Percentiles rank a stretch among this genome's conserved stretches.
Conservation (phyloP, 768 basidiomycete genomes). For the Amanita exitialis region DNA sequence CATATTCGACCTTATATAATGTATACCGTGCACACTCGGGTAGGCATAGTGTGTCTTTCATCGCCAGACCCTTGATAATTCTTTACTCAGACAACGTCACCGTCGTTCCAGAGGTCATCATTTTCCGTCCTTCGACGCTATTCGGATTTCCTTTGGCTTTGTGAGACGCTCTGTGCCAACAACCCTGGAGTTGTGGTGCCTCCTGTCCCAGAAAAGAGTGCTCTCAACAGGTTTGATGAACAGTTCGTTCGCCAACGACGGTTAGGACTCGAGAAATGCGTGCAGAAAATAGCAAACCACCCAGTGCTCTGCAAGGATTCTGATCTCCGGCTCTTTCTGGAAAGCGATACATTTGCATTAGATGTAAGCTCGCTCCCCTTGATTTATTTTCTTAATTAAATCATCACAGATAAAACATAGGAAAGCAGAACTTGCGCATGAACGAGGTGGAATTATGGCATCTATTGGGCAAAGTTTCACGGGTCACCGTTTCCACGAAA, state of each 20-base stretch:
- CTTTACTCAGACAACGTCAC: slow-evolving; percentile 64
- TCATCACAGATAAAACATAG: slow-evolving; percentile 72
- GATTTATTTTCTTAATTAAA: neutral
- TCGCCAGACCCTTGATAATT: neutral
- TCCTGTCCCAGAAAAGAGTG: slow-evolving; percentile 91
- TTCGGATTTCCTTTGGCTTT: slow-evolving; percentile 96
- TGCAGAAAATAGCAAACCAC: slow-evolving; percentile 90
- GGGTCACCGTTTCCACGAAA: slow-evolving; percentile 80
- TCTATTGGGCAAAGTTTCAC: slow-evolving; percentile 70
- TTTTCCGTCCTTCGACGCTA: slow-evolving; percentile 97
- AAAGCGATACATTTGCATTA: slow-evolving; percentile 83
- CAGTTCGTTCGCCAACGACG: slow-evolving; percentile 86
- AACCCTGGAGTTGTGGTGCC: slow-evolving; percentile 98
- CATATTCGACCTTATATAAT: slow-evolving; percentile 90
- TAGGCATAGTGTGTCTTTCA: slow-evolving; percentile 21
- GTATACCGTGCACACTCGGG: slow-evolving; percentile 91
- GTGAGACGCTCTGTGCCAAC: slow-evolving; percentile 77
- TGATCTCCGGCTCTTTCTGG: slow-evolving; percentile 84
- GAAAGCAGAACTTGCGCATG: slow-evolving; percentile 66
- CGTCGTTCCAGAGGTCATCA: slow-evolving; percentile 67
- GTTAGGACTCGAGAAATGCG: slow-evolving; percentile 76
- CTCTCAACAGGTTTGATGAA: slow-evolving; percentile 89
- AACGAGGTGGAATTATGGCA: slow-evolving; percentile 77
- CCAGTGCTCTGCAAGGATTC: slow-evolving; percentile 82
- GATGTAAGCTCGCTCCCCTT: slow-evolving; percentile 49